These are phyloP conservation scores for Vitellaria paradoxa DNA, from an alignment of 179 eudicot genomes.

Conservation along the genomic window DNA sequence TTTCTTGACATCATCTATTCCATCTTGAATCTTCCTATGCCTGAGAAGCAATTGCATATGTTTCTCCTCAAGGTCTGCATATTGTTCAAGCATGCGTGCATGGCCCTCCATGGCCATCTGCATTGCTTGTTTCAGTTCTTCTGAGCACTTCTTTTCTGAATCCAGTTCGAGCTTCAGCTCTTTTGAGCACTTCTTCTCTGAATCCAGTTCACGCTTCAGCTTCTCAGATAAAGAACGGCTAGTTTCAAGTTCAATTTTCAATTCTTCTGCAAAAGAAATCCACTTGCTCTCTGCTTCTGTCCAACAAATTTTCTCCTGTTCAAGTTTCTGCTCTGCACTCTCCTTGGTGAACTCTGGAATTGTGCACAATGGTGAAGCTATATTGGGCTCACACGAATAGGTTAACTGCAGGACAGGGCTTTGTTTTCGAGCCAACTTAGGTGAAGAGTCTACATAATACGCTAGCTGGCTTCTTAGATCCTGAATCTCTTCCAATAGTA, in stretches of 20 bases:
- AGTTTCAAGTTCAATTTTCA: constrained; percentile 71
- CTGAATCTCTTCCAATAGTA: constrained; percentile 85
- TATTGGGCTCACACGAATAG: constrained; percentile 43
- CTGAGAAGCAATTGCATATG: constrained; percentile 85
- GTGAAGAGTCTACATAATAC: constrained; percentile 62
- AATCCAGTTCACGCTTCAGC: constrained; percentile 62
- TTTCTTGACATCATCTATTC: constrained; percentile 85
- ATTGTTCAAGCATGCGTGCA: constrained; percentile 98
- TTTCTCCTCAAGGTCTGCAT: constrained; percentile 88
- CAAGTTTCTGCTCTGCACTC: constrained; percentile 51
- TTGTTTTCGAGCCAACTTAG: constrained; percentile 35
- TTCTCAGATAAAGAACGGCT: constrained; percentile 51
- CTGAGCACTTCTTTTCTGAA: constrained; percentile 76
- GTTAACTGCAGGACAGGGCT: constrained; percentile 60
- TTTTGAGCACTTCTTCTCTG: constrained; percentile 77
- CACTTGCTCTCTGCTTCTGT: constrained; percentile 83
- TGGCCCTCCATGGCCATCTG: constrained; percentile 95
- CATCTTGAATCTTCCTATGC: constrained; percentile 74
- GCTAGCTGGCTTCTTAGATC: constrained; percentile 84
- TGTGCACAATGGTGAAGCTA: constrained; percentile 37
- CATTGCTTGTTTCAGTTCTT: constrained; percentile 91
- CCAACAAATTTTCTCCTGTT: constrained; percentile 69
- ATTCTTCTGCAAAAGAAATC: constrained; percentile 81
- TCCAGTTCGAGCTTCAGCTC: constrained; percentile 77
- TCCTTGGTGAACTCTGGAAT: constrained; percentile 48